phyloP scores from a whole-genome alignment of 352 stramenopile species.

The Globisporangium megalacanthum region DNA sequence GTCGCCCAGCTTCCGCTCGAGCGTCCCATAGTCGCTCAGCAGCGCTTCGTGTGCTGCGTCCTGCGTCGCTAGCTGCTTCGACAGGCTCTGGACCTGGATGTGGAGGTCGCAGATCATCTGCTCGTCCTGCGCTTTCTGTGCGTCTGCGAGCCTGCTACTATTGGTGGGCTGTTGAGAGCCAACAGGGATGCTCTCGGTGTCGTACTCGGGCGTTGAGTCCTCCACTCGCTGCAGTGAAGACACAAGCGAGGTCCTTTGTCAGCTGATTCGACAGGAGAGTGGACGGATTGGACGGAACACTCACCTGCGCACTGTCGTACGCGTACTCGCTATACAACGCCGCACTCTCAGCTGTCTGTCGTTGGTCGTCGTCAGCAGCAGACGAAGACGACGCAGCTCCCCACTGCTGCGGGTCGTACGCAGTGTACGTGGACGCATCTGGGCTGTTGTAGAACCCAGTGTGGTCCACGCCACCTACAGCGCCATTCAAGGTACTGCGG shows the following conservation, averaged over 20 bases:
- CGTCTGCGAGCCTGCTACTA: constrained; percentile 4
- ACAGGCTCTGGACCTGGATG: constrained; percentile 9
- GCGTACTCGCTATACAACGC: constrained; percentile 3
- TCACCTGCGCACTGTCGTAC: constrained; percentile 8
- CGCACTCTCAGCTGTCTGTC: background rate
- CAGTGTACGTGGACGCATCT: constrained; percentile 5
- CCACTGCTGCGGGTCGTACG: constrained; percentile 8
- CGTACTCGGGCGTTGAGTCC: constrained; percentile 9
- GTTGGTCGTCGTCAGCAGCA: background rate
- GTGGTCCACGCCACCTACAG: background rate
- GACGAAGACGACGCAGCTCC: background rate
- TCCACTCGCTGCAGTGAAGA: background rate
- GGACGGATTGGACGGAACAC: background rate
- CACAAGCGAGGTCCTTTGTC: background rate
- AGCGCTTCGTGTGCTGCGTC: constrained; percentile 17
- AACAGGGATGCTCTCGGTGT: constrained; percentile 5
- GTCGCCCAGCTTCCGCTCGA: constrained; percentile 18
- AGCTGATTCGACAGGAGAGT: no score
- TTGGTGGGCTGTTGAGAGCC: background rate
- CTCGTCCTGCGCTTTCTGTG: constrained; percentile 25
- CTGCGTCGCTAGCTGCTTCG: constrained; percentile 16
- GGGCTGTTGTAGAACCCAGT: constrained; percentile 1
- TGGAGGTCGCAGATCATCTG: constrained; percentile 15
- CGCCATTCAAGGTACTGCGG: background rate
- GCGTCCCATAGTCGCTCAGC: constrained; percentile 14